Evolutionary conservation across 163 green algal species (phyloP), one percentile per base, ranked within the genome.

Genomic region (Scenedesmus sp.): DNA sequence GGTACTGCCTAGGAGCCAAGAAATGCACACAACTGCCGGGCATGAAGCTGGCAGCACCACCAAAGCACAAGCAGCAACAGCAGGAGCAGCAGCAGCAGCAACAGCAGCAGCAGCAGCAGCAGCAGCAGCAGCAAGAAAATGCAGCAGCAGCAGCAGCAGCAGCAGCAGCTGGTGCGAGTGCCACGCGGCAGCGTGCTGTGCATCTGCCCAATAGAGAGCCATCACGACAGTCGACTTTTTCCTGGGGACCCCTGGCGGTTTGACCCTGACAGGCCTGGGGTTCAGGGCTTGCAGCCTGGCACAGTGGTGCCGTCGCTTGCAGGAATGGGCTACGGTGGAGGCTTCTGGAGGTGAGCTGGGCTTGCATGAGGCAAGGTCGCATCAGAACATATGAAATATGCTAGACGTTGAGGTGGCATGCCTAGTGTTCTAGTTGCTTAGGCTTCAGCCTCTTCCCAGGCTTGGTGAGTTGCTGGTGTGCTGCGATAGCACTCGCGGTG

Each of bases 181-280:
- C 91, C 90, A 3, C 82, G 93, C 26, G 95, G 95, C 15, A 90
- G 91, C 35, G 51, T 96, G 33, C 78, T 97, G 51, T 94, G 94
- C 13, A 81, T 97, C 0, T 96, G 92, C 78, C 95, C 95, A 9
- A 95, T 94, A 51, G 90, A 94, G 30, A 93, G 78, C 49, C 95
- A 97, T 84, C 91, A 94, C 33, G 92, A 95, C 80, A 12, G n/a
- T 0, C 59, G 40, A 3, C 59, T 96, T 83, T 96, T 93, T 65
- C 83, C 85, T 3, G 33, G 65, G 12, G 1, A 70, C 24, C 81
- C 95, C 16, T 90, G 81, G 83, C 51, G 40, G 0, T 96, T 93
- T 68, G 44, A 95, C 61, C 95, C 94, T 7, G 51, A 88, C 49
- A 89, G 94, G 72, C 18, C 56, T 30, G 88, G 78, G 7, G 70